phyloP scores from a whole-genome alignment of 495 filamentous ascomycete genomes.

The Neurospora intermedia region DNA sequence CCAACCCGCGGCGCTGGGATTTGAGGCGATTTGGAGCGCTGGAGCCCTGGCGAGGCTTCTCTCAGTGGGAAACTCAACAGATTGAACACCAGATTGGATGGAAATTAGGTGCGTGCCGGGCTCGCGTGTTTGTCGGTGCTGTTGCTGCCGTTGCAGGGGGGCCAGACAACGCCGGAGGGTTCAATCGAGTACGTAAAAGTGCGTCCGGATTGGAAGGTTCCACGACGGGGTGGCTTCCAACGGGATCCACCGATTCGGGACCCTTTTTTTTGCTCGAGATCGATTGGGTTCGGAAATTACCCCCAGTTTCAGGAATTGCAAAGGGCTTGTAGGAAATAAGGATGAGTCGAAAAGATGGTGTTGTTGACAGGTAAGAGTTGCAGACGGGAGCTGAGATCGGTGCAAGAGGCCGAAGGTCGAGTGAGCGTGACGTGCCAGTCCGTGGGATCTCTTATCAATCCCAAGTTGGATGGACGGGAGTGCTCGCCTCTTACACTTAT shows the following conservation, averaged over 20 bases:
- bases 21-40: background rate
- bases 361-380: background rate
- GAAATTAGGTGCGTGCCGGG: background rate
- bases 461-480: background rate
- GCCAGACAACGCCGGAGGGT: background rate
- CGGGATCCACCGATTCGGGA: background rate
- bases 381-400: background rate
- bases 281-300: background rate
- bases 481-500: background rate
- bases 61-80: background rate
- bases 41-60: background rate
- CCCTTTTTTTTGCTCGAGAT: background rate
- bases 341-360: background rate
- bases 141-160: background rate
- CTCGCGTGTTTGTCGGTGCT: background rate
- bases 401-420: background rate
- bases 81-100: background rate
- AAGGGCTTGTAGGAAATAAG: background rate
- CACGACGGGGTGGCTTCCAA: background rate
- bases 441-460: background rate
- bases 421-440: background rate
- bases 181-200: background rate
- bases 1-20: background rate
- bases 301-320: background rate
- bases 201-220: background rate